A percentile compares a stretch with the other conserved stretches of the same genome.
Evolutionary conservation across 306 rosid species (phyloP).

Genomic region (Inga leiocalycina): DNA sequence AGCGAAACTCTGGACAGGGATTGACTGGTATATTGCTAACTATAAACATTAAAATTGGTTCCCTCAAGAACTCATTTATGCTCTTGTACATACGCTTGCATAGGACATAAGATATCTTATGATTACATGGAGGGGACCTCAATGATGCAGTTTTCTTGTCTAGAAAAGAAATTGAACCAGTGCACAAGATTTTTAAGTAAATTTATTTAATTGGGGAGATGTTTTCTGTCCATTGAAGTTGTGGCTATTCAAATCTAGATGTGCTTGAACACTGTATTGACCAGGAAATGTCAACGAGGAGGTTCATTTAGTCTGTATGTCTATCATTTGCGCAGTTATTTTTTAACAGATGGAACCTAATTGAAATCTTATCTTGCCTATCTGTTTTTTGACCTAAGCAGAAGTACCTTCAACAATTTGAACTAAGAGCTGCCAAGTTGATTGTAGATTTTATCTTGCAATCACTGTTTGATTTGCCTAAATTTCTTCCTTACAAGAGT

Average conservation of each 20-base stretch:
- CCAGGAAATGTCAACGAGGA: neutral
- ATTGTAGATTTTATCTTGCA: slow-evolving; percentile 6
- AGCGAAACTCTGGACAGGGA: neutral
- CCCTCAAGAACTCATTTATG: slow-evolving; percentile 3
- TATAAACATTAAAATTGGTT: neutral
- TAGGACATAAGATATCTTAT: neutral
- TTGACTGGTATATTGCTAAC: neutral
- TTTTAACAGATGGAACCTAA: neutral
- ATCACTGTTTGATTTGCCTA: slow-evolving; percentile 14
- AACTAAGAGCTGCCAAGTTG: slow-evolving; percentile 14
- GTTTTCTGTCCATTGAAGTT: slow-evolving; percentile 11
- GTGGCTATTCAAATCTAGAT: neutral
- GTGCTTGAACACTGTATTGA: slow-evolving; percentile 5
- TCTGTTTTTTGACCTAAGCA: neutral
- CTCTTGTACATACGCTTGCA: neutral
- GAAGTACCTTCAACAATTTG: neutral
- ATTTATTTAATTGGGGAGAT: neutral
- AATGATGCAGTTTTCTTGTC: neutral
- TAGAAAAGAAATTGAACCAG: slow-evolving; percentile 3
- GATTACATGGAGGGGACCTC: neutral
- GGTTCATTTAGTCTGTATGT: neutral
- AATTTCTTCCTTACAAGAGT: neutral
- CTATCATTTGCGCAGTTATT: neutral
- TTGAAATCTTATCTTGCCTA: neutral
- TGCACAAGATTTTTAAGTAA: neutral